phyloP scores from a whole-genome alignment of 352 stramenopile species.

The Globisporangium paddicum region DNA sequence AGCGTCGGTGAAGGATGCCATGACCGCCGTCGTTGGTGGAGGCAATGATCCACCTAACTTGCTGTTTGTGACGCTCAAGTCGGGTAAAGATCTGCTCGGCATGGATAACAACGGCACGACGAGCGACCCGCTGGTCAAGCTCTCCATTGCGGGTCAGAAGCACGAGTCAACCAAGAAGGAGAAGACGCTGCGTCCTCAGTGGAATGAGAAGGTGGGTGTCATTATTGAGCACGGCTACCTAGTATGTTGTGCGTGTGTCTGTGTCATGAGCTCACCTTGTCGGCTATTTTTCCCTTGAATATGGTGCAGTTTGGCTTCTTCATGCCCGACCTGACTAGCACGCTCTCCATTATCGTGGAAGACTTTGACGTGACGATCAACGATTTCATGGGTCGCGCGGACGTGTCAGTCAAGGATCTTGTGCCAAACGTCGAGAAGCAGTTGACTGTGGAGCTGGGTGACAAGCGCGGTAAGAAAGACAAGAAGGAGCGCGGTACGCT shows the following conservation, averaged over 20 bases:
- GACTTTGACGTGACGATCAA: conserved; percentile 77
- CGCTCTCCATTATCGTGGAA: conserved; percentile 52
- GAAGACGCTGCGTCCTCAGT: conserved; percentile 63
- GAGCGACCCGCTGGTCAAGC: conserved; percentile 86
- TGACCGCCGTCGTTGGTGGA: not conserved
- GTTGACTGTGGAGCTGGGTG: conserved; percentile 49
- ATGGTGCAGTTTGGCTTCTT: conserved; percentile 57
- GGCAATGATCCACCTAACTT: conserved; percentile 48
- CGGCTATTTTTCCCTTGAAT: not conserved
- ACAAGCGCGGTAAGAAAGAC: conserved; percentile 64
- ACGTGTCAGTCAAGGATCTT: conserved; percentile 50
- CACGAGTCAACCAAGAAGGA: conserved; percentile 75
- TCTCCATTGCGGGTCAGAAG: conserved; percentile 73
- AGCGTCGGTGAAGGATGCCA: conserved; percentile 15
- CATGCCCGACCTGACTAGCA: conserved; percentile 45
- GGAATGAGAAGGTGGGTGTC: conserved; percentile 59
- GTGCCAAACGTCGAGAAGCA: conserved; percentile 48
- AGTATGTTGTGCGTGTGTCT: not conserved
- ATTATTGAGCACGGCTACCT: too few species aligned
- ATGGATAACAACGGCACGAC: conserved; percentile 82
- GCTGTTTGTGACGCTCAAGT: conserved; percentile 66
- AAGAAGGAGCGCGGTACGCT: conserved; percentile 57
- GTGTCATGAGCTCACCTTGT: conserved; percentile 1
- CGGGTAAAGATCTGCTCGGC: conserved; percentile 71
- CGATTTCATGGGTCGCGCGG: conserved; percentile 73